Evolutionary conservation across 1,284 basidiomycete genomes (phyloP).

Genomic region (Taiwanofungus camphoratus): DNA sequence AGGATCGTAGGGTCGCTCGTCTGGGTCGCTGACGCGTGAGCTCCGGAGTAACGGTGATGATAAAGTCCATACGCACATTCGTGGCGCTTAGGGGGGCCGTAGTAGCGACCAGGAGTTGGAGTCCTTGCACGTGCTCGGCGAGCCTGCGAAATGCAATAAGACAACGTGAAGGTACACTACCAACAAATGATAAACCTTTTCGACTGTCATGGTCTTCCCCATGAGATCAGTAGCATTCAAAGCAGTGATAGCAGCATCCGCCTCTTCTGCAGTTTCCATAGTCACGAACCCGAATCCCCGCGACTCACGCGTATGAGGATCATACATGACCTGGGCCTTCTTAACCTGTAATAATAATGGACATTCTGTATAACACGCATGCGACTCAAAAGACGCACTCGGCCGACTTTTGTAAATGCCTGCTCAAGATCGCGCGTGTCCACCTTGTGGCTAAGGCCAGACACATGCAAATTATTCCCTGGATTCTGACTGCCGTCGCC

Average conservation of each 20-base stretch:
- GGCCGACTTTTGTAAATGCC: slow-evolving; percentile 84
- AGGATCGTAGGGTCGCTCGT: slow-evolving; percentile 74
- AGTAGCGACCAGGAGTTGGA: slow-evolving; percentile 93
- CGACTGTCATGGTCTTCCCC: slow-evolving; percentile 83
- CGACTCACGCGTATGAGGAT: slow-evolving; percentile 94
- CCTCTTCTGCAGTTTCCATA: slow-evolving; percentile 84
- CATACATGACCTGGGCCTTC: slow-evolving; percentile 93
- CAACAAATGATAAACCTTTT: slow-evolving; percentile 56
- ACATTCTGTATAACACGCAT: neutral
- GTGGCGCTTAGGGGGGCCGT: slow-evolving; percentile 81
- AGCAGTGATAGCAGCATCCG: slow-evolving; percentile 82
- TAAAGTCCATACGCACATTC: slow-evolving; percentile 39
- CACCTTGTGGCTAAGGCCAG: slow-evolving; percentile 75
- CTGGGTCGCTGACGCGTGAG: too few relatives aligned
- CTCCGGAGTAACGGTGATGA: neutral
- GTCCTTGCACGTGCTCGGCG: slow-evolving; percentile 91
- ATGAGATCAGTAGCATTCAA: slow-evolving; percentile 80
- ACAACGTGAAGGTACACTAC: slow-evolving; percentile 3
- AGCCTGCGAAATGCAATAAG: slow-evolving; percentile 47
- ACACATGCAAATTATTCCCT: slow-evolving; percentile 96
- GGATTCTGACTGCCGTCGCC: slow-evolving; percentile 60
- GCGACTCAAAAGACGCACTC: slow-evolving; percentile 45
- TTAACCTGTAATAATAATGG: slow-evolving; percentile 47
- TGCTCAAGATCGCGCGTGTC: slow-evolving; percentile 86
- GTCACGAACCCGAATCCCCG: slow-evolving; percentile 98